Base-by-base conservation (phyloP, 2,329 filamentous ascomycete genomes). In the Tolypocladium ophioglossoides region DNA sequence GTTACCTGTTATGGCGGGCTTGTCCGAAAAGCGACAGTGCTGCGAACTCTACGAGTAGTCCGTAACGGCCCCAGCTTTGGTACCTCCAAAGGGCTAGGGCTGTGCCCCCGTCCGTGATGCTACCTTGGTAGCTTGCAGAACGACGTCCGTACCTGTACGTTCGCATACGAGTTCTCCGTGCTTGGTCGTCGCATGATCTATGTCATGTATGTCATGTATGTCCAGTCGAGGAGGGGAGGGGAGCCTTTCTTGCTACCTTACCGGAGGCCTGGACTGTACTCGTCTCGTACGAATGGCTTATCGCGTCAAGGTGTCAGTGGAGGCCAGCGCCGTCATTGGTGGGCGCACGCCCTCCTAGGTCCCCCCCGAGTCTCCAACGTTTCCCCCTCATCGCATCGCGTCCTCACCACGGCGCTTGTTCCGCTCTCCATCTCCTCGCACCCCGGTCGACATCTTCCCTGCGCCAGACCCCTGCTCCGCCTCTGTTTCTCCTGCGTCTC, bases 401-500 rank as follows among this genome's bases (percentile, higher is more conserved):
- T 35, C 34, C 34, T 16, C 32, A 34, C 11, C 3, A 34, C 32
- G 2, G 7, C 37, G 8, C 37, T 8, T 39, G 37, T 39, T 16
- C 18, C 37, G 32, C 41, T 46, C 41, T 47, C 41, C 41, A 18
- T n/a, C 44, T 9, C 44, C 44, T 47, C 22, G 12, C 34, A 47
- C 44, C 44, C 44, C n/a, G 44, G 44, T 14, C 44, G 27, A 27
- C 48, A 24, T 37, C 34, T 30, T 40, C 37, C 40, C 35, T 51
- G 50, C 50, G 50, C 50, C 44, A 20, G 44, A 47, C 44, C 44
- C 44, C 44, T 47, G 41, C 49, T 40, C 35, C 49, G 24, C 49
- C 49, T 39, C 35, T 51, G 50, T 24, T 24, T 51, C 50, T 51
- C 50, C 50, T 51, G 50, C 50, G 50, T 51, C 50, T 51, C 22